A percentile compares a stretch with the other conserved stretches of the same genome.
Conservation (phyloP, 768 basidiomycete species). For the Fomitopsis serialis region DNA sequence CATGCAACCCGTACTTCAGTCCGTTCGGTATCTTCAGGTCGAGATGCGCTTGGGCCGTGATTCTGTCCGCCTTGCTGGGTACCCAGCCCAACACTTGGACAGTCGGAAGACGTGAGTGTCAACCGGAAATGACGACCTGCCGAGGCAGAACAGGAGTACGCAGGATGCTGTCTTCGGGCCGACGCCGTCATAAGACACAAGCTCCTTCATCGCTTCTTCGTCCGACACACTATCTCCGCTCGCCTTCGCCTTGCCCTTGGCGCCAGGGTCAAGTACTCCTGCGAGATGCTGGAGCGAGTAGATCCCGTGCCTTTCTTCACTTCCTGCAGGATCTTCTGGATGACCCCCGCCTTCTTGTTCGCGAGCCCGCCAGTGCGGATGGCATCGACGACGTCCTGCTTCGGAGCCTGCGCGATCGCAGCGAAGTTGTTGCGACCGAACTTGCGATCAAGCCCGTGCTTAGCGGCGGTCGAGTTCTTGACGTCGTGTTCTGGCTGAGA, state of each 20-base stretch:
- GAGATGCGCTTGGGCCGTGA: constrained; percentile 52
- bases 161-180: constrained; percentile 63
- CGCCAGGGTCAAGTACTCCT: constrained; percentile 16
- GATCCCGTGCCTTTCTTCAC: constrained; percentile 41
- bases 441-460: constrained; percentile 37
- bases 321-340: constrained; percentile 40
- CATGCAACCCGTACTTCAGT: constrained; percentile 53
- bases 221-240: constrained; percentile 29
- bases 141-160: constrained; percentile 55
- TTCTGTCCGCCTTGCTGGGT: constrained; percentile 39
- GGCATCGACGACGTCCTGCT: constrained; percentile 38
- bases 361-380: constrained; percentile 53
- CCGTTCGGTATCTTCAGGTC: constrained; percentile 45
- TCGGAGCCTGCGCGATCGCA: constrained; percentile 40
- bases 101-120: constrained; percentile 60
- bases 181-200: constrained; percentile 52
- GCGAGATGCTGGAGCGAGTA: constrained; percentile 57
- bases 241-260: constrained; percentile 5
- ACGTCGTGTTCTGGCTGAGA: constrained; percentile 57
- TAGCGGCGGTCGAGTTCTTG: constrained; percentile 45
- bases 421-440: constrained; percentile 49
- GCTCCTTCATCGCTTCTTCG: constrained; percentile 49
- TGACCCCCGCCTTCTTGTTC: constrained; percentile 52
- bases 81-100: constrained; percentile 49
- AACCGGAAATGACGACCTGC: constrained; percentile 56